phyloP scores from a whole-genome alignment of 768 basidiomycete species.

The Mycena crocata region DNA sequence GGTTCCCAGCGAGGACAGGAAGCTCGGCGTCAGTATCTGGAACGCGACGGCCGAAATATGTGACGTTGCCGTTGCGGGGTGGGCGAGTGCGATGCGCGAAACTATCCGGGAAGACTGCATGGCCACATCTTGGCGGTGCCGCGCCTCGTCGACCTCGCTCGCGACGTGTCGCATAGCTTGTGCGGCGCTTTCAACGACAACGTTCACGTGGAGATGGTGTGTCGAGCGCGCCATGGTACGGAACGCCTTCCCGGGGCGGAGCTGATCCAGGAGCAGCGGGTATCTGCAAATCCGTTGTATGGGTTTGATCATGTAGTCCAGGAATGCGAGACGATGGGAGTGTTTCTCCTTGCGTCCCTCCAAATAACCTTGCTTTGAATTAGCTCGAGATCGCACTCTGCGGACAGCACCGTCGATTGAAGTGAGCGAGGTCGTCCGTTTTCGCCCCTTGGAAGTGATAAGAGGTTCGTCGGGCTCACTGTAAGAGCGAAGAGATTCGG shows the following conservation, averaged over 20 bases:
- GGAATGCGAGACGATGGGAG: slow-evolving; percentile 65
- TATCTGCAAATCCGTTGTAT: slow-evolving; percentile 97
- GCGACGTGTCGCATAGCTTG: slow-evolving; percentile 84
- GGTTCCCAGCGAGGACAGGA: slow-evolving; percentile 79
- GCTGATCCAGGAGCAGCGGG: slow-evolving; percentile 86
- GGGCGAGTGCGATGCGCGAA: slow-evolving; percentile 67
- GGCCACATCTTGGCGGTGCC: slow-evolving; percentile 70
- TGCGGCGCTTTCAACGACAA: slow-evolving; percentile 64
- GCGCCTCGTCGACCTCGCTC: slow-evolving; percentile 84
- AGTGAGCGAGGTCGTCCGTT: slow-evolving; percentile 61
- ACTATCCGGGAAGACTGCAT: slow-evolving; percentile 75
- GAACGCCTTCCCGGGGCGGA: slow-evolving; percentile 54
- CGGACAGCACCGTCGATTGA: slow-evolving; percentile 61
- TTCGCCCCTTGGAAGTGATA: slow-evolving; percentile 38
- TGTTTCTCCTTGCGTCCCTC: slow-evolving; percentile 44
- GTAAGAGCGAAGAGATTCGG: slow-evolving; percentile 35
- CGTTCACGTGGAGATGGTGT: slow-evolving; percentile 50
- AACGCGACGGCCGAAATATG: slow-evolving; percentile 42
- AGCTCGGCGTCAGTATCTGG: slow-evolving; percentile 60
- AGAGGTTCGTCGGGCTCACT: slow-evolving; percentile 31
- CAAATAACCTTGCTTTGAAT: slow-evolving; percentile 45
- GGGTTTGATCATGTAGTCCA: slow-evolving; percentile 97
- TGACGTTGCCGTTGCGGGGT: slow-evolving; percentile 37
- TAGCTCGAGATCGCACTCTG: slow-evolving; percentile 50
- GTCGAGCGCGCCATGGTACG: slow-evolving; percentile 37